These are phyloP conservation scores for Leishmania gerbilli DNA, from an alignment of 208 protist genomes.

Conservation along the genomic window DNA sequence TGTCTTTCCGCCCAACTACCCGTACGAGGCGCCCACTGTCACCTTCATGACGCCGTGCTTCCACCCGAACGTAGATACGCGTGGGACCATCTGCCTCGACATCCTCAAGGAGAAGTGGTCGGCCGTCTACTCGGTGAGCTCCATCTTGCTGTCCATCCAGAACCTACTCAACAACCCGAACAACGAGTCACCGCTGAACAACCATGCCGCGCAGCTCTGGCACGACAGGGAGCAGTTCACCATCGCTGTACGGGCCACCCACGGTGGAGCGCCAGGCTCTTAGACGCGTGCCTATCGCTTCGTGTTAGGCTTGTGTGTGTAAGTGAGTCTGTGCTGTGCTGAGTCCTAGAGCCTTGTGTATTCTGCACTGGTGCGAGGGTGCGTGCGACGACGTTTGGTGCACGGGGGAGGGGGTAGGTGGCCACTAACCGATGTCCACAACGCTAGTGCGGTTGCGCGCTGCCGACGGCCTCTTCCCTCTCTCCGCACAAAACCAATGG, in stretches of 20 bases:
- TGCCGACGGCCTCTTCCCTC: neutral
- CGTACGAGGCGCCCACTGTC: constrained; percentile 93
- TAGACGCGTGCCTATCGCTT: neutral
- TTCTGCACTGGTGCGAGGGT: neutral
- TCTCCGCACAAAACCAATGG: neutral
- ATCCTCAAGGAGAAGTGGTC: constrained; percentile 98
- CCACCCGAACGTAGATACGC: constrained; percentile 95
- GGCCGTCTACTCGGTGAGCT: constrained; percentile 93
- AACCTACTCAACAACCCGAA: constrained; percentile 96
- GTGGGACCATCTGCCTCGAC: constrained; percentile 96
- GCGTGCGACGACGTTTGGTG: neutral
- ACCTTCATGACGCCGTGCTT: constrained; percentile 95
- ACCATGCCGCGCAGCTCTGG: constrained; percentile 93
- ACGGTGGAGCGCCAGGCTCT: constrained; percentile 29
- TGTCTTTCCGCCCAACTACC: constrained; percentile 94
- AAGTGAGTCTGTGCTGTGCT: neutral
- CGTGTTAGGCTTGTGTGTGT: neutral
- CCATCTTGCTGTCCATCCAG: constrained; percentile 96
- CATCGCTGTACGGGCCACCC: constrained; percentile 52
- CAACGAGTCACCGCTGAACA: constrained; percentile 96
- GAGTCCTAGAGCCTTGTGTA: constrained; percentile 5
- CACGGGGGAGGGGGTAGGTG: neutral
- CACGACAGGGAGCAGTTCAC: constrained; percentile 68
- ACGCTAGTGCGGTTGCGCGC: neutral
- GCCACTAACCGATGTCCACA: neutral